These are phyloP conservation scores for Chloris gayana DNA, from an alignment of 176 grass and related monocot species.

Conservation along the genomic window DNA sequence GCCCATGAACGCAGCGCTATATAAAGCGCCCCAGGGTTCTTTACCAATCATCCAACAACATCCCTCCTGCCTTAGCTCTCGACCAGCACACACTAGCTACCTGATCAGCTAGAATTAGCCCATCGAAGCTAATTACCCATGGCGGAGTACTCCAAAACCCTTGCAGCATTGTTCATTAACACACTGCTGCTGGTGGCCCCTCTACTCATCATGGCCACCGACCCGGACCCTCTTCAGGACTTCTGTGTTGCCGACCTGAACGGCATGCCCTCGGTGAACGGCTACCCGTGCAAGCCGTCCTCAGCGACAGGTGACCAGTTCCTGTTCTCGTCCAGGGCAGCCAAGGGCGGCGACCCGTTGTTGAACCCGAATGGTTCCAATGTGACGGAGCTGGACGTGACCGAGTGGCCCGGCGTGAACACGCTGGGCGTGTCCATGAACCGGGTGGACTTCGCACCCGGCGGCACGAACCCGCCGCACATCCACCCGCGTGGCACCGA, in stretches of 20 bases:
- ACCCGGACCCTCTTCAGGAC: slow-evolving; percentile 68
- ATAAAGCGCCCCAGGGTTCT: slow-evolving; percentile 21
- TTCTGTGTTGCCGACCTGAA: slow-evolving; percentile 64
- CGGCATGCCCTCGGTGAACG: slow-evolving; percentile 34
- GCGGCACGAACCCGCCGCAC: slow-evolving; percentile 70
- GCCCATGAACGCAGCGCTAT: slow-evolving; percentile 18
- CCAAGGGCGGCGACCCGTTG: slow-evolving; percentile 34
- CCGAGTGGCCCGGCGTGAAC: slow-evolving; percentile 58
- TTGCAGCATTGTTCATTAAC: neutral
- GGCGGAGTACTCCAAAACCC: slow-evolving; percentile 16
- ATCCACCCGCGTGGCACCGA: slow-evolving; percentile 62
- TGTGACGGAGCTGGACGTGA: slow-evolving; percentile 48
- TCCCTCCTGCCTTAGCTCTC: neutral
- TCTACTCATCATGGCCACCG: neutral
- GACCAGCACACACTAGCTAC: neutral
- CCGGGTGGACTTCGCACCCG: slow-evolving; percentile 60
- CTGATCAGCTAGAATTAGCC: neutral
- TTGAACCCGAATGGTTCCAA: slow-evolving; percentile 49
- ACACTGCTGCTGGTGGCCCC: slow-evolving; percentile 22
- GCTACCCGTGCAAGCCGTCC: slow-evolving; percentile 39
- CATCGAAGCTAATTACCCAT: neutral
- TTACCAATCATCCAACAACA: neutral
- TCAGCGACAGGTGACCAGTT: slow-evolving; percentile 34
- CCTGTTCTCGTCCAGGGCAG: slow-evolving; percentile 43
- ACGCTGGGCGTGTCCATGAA: slow-evolving; percentile 76